Conservation (phyloP, 768 basidiomycete species). For the Boletus pseudo-olivaceus region DNA sequence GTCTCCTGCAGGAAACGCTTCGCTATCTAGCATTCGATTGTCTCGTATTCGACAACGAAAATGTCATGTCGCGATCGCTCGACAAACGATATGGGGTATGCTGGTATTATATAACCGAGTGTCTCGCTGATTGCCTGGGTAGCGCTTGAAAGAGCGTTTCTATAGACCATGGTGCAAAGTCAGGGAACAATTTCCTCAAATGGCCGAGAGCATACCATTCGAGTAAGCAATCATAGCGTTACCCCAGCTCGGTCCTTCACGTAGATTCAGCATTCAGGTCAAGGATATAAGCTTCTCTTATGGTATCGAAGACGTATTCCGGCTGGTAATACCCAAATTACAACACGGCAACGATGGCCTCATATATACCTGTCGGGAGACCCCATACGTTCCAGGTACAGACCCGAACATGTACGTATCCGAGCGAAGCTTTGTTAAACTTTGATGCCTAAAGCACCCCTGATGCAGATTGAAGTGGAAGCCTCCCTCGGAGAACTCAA, state of each 20-base stretch:
- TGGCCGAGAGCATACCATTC: slow-evolving; percentile 68
- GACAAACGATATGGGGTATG: slow-evolving; percentile 89
- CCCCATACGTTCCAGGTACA: slow-evolving; percentile 78
- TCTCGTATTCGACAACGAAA: slow-evolving; percentile 79
- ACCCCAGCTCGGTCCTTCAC: slow-evolving; percentile 4
- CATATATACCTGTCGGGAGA: slow-evolving; percentile 90
- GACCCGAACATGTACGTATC: slow-evolving; percentile 90
- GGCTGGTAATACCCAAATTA: slow-evolving; percentile 74
- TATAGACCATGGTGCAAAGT: slow-evolving; percentile 75
- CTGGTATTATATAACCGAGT: slow-evolving; percentile 6
- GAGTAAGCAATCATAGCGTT: slow-evolving; percentile 51
- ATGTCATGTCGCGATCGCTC: slow-evolving; percentile 80
- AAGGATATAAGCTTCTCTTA: slow-evolving; percentile 90
- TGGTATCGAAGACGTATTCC: slow-evolving; percentile 81
- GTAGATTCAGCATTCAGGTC: slow-evolving; percentile 64
- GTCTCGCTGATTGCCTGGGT: slow-evolving; percentile 6
- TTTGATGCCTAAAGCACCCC: slow-evolving; percentile 1
- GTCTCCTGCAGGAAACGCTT: slow-evolving; percentile 59
- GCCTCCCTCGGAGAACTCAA: slow-evolving; percentile 94
- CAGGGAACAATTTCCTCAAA: slow-evolving; percentile 64
- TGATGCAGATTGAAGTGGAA: slow-evolving; percentile 91
- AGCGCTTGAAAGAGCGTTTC: slow-evolving; percentile 72
- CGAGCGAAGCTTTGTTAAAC: slow-evolving; percentile 34
- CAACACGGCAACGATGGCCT: slow-evolving; percentile 95
- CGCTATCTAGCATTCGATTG: slow-evolving; percentile 92